Base-by-base conservation (phyloP, 192 early-diverging fungal genomes). In the Coemansia sp. region DNA sequence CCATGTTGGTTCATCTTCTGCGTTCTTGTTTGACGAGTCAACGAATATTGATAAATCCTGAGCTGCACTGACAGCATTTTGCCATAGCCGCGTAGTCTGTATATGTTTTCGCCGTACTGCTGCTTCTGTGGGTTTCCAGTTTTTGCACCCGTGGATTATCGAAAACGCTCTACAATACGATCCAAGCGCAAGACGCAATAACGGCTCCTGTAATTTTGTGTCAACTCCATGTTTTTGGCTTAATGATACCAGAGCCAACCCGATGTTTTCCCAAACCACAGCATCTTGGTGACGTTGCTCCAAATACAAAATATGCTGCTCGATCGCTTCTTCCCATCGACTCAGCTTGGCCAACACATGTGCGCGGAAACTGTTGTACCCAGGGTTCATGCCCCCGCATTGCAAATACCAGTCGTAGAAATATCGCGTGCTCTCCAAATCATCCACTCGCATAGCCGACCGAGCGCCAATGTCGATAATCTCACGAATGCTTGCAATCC, bases 371-470 rank as follows among this genome's bases (percentile, higher is more conserved):
- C 24, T n/a, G 39, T 60, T 72, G 51, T 71, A 80, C 56, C 72
- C 77, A 10, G 77, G 77, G 51, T 71, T 70, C 54, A 41, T 71
- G 5, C 72, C 68, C 10, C 77, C 72, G n/a, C 77, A 80, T 19
- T 66, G 47, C 51, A 38, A 6, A 29, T 74, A 80, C 69, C 55
- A 64, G 23, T 58, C 68, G 37, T 69, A 72, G 56, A 80, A 80
- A 22, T 57, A 65, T 27, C 43, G 47, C 15, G 55, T 19, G 4
- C 27, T 38, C 5, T 65, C 67, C 52, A 57, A 5, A 21, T 65
- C 62, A 22, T 25, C 59, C 7, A 37, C 22, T 8, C 41, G 61
- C 19, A 80, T 69, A 1, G 72, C 68, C n/a, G 77, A 57, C 21
- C 56, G 62, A 4, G 65, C 63, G 8, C 77, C 77, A 32, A 75